Base-by-base conservation (phyloP, 345 rosid genomes). In the Arabidopsis suecica region DNA sequence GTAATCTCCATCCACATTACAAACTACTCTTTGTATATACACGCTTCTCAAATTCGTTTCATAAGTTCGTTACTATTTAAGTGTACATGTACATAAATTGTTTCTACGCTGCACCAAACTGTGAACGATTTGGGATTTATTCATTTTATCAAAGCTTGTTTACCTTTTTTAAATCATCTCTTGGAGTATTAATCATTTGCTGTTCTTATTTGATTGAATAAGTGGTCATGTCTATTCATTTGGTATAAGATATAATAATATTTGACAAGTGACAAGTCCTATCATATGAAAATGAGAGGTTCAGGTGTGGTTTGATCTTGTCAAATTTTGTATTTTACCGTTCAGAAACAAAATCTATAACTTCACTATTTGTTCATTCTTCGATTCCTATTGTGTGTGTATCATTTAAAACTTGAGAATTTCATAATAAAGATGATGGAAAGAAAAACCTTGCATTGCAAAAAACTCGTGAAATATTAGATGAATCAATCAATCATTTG, bases 371-470 rank as follows among this genome's bases (percentile, higher is more conserved):
- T 42, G 2, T 18, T 6, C 20, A 0, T 36, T 50, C 14, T 48
- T 2, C 38, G 5, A 3, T 68, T 68, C 16, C 38, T 28, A 9
- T 45, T 9, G 6, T 64, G 40, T 5, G 22, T 23, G 12, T n/a
- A 68, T 16, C 12, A 68, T 49, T 18, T 14, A 23, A 9, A 14
- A 48, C 3, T 48, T 59, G 9, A 13, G 18, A 36, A 2, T 36
- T 20, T 49, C 30, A 51, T 30, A 1, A 12, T 12, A 40, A 62
- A 12, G n/a, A 41, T n/a, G 40, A 71, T 10, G 50, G 16, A 12
- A 40, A 12, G 20, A 57, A 72, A 58, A 74, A 55, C 37, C 30
- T 65, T 56, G 76, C 78, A 65, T 56, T 65, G 65, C 73, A 38
- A 50, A 65, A 75, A 61, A 40, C 69, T 41, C 69, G 57, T 75